Evolutionary conservation across 1,284 basidiomycete species (phyloP).

Genomic region (Moesziomyces aphidis): DNA sequence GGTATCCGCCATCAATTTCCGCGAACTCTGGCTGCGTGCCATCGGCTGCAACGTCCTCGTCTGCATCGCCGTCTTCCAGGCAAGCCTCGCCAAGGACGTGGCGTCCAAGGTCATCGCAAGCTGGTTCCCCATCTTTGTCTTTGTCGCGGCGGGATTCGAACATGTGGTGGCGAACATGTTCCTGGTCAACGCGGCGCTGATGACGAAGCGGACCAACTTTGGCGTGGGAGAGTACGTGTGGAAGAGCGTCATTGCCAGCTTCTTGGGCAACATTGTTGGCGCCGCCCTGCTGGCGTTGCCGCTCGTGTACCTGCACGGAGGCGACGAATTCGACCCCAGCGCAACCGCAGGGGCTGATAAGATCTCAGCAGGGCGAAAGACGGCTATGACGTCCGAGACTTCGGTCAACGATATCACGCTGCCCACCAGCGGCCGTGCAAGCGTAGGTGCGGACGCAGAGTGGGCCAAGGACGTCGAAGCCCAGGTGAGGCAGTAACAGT

Average conservation of each 20-base stretch:
- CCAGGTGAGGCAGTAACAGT: constrained; percentile 1
- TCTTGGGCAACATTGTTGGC: constrained; percentile 78
- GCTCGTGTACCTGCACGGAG: constrained; percentile 53
- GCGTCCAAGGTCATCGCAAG: constrained; percentile 79
- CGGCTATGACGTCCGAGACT: constrained; percentile 9
- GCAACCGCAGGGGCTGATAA: constrained; percentile 7
- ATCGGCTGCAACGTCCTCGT: constrained; percentile 85
- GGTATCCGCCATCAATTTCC: constrained; percentile 45
- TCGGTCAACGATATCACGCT: constrained; percentile 31
- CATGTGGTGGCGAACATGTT: constrained; percentile 73
- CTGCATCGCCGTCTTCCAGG: constrained; percentile 83
- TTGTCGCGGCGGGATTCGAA: constrained; percentile 76
- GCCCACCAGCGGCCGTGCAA: constrained; percentile 9
- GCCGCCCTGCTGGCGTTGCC: constrained; percentile 72
- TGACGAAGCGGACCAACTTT: constrained; percentile 55
- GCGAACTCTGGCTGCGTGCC: constrained; percentile 77
- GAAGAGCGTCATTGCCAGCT: constrained; percentile 78
- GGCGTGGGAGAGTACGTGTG: constrained; percentile 74
- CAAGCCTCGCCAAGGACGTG: constrained; percentile 78
- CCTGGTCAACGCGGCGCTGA: constrained; percentile 76
- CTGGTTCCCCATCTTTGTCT: constrained; percentile 83
- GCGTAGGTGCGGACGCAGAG: not conserved
- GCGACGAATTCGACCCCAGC: constrained; percentile 51
- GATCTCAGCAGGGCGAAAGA: not conserved
- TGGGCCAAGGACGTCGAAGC: constrained; percentile 37